A percentile compares a stretch with the other conserved stretches of the same genome.
phyloP scores from a whole-genome alignment of 2,329 filamentous ascomycete genomes.

The Pseudocercospora pini-densiflorae region DNA sequence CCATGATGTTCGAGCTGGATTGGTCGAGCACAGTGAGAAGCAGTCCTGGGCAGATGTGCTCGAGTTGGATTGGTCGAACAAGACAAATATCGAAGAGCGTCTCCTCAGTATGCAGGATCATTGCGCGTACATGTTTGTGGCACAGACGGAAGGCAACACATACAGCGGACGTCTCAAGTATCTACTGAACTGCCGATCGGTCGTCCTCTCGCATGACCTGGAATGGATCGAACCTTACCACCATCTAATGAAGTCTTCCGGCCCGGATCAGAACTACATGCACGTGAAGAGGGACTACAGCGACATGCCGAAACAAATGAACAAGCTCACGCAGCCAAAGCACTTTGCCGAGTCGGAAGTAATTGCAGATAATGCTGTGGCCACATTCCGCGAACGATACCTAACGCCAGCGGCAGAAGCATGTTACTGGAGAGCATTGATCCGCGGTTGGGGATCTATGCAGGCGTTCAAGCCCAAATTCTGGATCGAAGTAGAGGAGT shows the following conservation, averaged over 20 bases:
- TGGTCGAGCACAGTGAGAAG: constrained; percentile 37
- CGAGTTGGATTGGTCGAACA: constrained; percentile 32
- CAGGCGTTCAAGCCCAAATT: constrained; percentile 33
- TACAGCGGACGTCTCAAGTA: constrained; percentile 40
- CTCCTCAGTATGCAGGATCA: constrained; percentile 34
- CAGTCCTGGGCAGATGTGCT: constrained; percentile 45
- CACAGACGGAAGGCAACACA: constrained; percentile 38
- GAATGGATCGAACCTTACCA: constrained; percentile 37
- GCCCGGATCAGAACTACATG: constrained; percentile 38
- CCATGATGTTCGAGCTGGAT: constrained; percentile 35
- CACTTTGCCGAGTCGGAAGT: constrained; percentile 26
- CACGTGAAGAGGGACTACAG: constrained; percentile 33
- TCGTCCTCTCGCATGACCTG: constrained; percentile 36
- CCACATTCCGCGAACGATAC: constrained; percentile 34
- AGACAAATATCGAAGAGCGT: constrained; percentile 29
- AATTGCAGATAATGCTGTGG: constrained; percentile 34
- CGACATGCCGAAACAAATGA: constrained; percentile 36
- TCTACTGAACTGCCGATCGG: constrained; percentile 39
- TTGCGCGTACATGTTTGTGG: constrained; percentile 36
- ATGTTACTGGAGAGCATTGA: constrained; percentile 40
- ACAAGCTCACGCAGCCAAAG: constrained; percentile 27
- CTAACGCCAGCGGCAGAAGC: constrained; percentile 37
- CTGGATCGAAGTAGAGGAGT: constrained; percentile 29
- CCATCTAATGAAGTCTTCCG: constrained; percentile 34
- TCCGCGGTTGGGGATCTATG: constrained; percentile 52